phyloP scores from a whole-genome alignment of 192 early-diverging fungal species.

The Kickxella alabastrina region DNA sequence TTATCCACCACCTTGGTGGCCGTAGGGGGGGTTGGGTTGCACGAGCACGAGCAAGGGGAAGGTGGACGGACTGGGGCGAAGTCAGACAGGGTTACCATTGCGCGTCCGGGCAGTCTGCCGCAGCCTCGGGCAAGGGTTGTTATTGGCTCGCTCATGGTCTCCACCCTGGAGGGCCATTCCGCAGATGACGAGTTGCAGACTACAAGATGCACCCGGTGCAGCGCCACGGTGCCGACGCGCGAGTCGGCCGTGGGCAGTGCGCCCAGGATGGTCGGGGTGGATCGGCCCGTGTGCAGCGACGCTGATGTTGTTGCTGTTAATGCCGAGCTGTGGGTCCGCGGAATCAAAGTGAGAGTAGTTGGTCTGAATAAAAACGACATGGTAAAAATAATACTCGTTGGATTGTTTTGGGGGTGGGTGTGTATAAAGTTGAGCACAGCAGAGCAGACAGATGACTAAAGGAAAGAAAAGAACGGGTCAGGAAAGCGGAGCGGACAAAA shows the following conservation, averaged over 20 bases:
- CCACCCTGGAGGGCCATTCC: conserved; percentile 44
- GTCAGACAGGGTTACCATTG: conserved; percentile 49
- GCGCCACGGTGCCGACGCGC: conserved; percentile 33
- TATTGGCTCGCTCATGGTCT: conserved; percentile 40
- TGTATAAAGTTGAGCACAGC: too few species aligned
- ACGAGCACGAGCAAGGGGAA: neutral
- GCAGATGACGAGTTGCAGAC: conserved; percentile 42
- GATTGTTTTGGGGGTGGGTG: too few species aligned
- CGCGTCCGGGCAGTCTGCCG: conserved; percentile 28
- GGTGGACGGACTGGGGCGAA: conserved; percentile 20
- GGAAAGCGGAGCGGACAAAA: too few species aligned
- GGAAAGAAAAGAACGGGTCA: too few species aligned
- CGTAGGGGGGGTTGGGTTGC: neutral
- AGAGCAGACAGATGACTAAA: too few species aligned
- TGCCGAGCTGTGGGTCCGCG: too few species aligned
- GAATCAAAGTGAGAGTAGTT: too few species aligned
- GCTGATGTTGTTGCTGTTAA: too few species aligned
- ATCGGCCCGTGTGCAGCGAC: too few species aligned
- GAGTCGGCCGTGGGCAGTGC: conserved; percentile 10
- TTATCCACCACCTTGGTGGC: neutral
- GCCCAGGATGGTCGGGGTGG: too few species aligned
- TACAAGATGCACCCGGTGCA: conserved; percentile 38
- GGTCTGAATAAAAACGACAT: too few species aligned
- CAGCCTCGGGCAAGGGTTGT: conserved; percentile 34
- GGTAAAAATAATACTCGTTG: too few species aligned